Base-by-base conservation (phyloP, 1,139 yeast species). In the Taiozyma sp. region DNA sequence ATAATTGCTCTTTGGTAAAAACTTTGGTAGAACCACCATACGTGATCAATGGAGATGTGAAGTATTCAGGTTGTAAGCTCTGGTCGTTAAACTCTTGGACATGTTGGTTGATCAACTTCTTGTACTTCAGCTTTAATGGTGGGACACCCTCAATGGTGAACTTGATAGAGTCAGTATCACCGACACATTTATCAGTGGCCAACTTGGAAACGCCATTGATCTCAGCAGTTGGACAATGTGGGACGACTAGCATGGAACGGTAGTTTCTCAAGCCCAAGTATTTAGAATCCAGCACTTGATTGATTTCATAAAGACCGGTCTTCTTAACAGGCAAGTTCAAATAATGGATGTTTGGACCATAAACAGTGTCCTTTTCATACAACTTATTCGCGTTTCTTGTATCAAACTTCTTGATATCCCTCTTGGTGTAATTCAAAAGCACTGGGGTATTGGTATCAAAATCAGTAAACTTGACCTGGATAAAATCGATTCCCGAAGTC, bases 301-400 rank as follows among this genome's bases (percentile, higher is more conserved):
- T 73, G 14, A 93, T 73, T 53, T 79, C 79, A 67, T 93, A 93
- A 28, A 79, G 71, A 2, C 99, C 99, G 0, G 96, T 85, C 30
- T 76, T 71, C 1, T 66, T 64, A 9, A 89, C 71, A 0, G 95
- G 91, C 16, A 52, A 80, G 62, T 61, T 82, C 77, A 59, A 77
- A 44, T 72, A 69, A 32, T 70, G 71, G 49, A 77, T 75, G 35
- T 68, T 65, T 35, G 69, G 60, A 14, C 66, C 63, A 42, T 59
- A 56, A 37, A 69, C 66, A 43, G 66, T 55, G 49, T 67, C 72
- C 43, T 60, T 59, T 43, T 62, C 62, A 43, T 60, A 56, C 29
- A 63, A 64, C 21, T 63, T 65, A 10, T 66, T 57, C 47, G 77
- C 70, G 52, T 81, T 81, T 28, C 62, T 63, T 13, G 68, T 71